phyloP scores from a whole-genome alignment of 1,284 basidiomycete species.

The Phellopilus nigrolimitatus region DNA sequence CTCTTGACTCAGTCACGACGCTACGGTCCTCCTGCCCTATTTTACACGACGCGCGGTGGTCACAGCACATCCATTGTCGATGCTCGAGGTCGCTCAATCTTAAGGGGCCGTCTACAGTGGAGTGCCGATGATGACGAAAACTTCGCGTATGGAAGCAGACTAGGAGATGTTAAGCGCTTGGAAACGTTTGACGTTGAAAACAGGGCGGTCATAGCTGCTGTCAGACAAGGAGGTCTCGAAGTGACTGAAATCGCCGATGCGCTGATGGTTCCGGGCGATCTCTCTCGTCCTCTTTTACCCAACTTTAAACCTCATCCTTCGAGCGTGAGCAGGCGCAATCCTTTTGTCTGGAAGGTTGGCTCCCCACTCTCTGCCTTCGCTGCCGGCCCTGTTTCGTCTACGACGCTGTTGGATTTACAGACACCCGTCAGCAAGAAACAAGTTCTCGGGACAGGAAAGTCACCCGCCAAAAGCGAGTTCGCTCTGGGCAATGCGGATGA shows the following conservation, averaged over 20 bases:
- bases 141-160: slow-evolving; percentile 34
- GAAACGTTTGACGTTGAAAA: slow-evolving; percentile 73
- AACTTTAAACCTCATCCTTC: slow-evolving; percentile 57
- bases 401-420: slow-evolving; percentile 34
- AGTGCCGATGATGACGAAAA: slow-evolving; percentile 60
- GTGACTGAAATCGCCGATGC: slow-evolving; percentile 74
- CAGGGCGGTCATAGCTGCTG: slow-evolving; percentile 70
- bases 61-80: slow-evolving; percentile 83
- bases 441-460: slow-evolving; percentile 44
- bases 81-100: slow-evolving; percentile 72
- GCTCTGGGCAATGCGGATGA: slow-evolving; percentile 45
- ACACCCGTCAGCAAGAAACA: slow-evolving; percentile 41
- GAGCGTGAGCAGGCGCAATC: slow-evolving; percentile 58
- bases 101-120: slow-evolving; percentile 76
- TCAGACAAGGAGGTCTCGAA: slow-evolving; percentile 78
- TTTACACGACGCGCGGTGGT: slow-evolving; percentile 80
- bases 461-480: slow-evolving; percentile 48
- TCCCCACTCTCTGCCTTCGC: slow-evolving; percentile 49
- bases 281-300: slow-evolving; percentile 63
- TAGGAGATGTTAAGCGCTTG: slow-evolving; percentile 75
- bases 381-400: slow-evolving; percentile 32
- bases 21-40: slow-evolving; percentile 81
- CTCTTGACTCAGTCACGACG: slow-evolving; percentile 75
- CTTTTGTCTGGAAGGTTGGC: slow-evolving; percentile 78
- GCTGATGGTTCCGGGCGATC: slow-evolving; percentile 67